Evolutionary conservation across 352 stramenopile species (phyloP), one percentile per base, ranked within the genome.

Genomic region (Pythium rishiriense): DNA sequence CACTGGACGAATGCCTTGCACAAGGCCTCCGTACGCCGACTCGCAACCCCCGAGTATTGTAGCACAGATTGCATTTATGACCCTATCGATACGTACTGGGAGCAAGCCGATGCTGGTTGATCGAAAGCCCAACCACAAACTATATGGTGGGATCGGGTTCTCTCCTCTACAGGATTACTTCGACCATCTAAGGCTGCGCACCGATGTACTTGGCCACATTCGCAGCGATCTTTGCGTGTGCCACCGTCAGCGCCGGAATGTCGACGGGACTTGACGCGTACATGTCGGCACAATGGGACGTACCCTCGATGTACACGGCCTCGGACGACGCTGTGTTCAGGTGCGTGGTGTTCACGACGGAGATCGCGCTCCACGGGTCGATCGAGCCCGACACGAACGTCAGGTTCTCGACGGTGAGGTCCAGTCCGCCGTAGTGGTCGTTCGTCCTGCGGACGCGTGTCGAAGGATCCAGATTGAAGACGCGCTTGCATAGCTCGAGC

Each of bases 361-460:
- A 84, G 25, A 93, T 67, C n/a, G 77, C 81, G 55, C 93, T 83
- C 87, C 87, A 96, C 58, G 87, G 87, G 42, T 96, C 87, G 55
- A 92, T 89, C 9, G 81, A 91, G 26, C 87, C 87, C 25, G 80
- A 91, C 3, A 79, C 75, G 54, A 94, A 94, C 31, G 86, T 86
- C 37, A 93, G 83, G 33, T 86, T 73, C 66, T 91, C 81, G 48
- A 90, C 85, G 17, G 75, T 82, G 51, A 93, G 91, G 14, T 53
- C 63, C 15, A 91, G 72, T 24, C 74, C 76, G 8, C 87, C 87
- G 63, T 94, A 94, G 45, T 88, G 73, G 22, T 83, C 67, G 43
- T 94, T 96, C 31, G 83, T 87, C 19, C 73, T 66, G 21, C 64
- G 50, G 0, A 89, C 68, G 29, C 92, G 82, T 0, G 87, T 83